Conservation (phyloP, 2,329 filamentous ascomycete species). For the Aureobasidium lini region DNA sequence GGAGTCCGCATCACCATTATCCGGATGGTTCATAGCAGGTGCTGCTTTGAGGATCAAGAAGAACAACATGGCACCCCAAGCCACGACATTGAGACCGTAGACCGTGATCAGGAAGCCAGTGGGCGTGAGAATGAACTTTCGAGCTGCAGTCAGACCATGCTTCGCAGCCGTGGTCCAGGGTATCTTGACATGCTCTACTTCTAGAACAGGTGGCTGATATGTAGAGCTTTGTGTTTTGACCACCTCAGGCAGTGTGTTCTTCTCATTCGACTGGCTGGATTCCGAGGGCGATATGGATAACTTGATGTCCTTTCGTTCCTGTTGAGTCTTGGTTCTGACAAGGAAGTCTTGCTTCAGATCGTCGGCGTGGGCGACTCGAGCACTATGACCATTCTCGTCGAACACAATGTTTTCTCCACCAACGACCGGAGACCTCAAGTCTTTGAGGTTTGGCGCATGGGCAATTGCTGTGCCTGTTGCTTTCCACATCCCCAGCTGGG, state of each 20-base stretch:
- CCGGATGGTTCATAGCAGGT: conserved; percentile 51
- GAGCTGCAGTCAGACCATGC: conserved; percentile 49
- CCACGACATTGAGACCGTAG: conserved; percentile 75
- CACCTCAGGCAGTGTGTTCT: neutral
- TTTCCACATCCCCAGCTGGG: conserved; percentile 37
- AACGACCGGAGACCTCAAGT: conserved; percentile 25
- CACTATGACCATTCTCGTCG: neutral
- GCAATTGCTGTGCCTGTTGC: conserved; percentile 35
- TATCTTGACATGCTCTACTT: neutral
- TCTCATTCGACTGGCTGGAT: neutral
- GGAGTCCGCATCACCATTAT: conserved; percentile 28
- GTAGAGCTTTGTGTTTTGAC: too few relatives aligned
- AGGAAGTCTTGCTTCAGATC: neutral
- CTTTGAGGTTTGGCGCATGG: conserved; percentile 36
- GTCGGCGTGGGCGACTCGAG: neutral
- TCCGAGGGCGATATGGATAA: neutral
- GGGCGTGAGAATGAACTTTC: conserved; percentile 66
- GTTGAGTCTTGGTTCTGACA: neutral
- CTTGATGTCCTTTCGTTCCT: neutral
- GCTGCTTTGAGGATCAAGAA: conserved; percentile 69
- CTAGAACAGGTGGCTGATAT: neutral
- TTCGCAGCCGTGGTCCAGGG: neutral
- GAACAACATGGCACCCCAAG: conserved; percentile 89
- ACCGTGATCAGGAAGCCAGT: conserved; percentile 69
- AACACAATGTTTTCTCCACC: neutral